Evolutionary conservation across 2,329 filamentous ascomycete genomes (phyloP).

Genomic region (Xylariales sp.): DNA sequence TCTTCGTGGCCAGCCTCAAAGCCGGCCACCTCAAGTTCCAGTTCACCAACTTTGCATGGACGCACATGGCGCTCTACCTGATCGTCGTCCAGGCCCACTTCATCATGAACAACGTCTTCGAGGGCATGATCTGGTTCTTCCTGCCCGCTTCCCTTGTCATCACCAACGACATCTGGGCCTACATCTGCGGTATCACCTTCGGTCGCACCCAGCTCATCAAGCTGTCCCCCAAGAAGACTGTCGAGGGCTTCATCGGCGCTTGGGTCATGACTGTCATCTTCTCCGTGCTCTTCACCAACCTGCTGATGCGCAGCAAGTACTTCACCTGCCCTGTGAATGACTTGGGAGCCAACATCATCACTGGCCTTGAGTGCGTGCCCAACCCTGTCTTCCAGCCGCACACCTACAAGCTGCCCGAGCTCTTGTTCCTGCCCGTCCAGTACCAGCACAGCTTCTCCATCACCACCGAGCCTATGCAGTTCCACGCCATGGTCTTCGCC

Average conservation of each 20-base stretch:
- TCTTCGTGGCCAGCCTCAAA: conserved; percentile 92
- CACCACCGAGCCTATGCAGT: conserved; percentile 81
- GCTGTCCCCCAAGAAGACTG: conserved; percentile 97
- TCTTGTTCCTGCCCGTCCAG: conserved; percentile 50
- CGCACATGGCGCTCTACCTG: conserved; percentile 96
- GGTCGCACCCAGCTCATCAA: conserved; percentile 96
- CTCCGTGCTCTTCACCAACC: conserved; percentile 73
- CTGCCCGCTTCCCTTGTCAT: conserved; percentile 91
- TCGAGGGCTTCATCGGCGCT: conserved; percentile 93
- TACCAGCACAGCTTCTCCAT: conserved; percentile 46
- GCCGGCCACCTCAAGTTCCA: conserved; percentile 97
- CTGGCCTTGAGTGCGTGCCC: conserved; percentile 80
- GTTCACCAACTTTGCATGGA: conserved; percentile 99
- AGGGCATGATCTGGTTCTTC: conserved; percentile 99
- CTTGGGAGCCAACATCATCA: conserved; percentile 88
- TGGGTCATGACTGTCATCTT: conserved; percentile 94
- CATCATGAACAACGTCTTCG: conserved; percentile 99
- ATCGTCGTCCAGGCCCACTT: conserved; percentile 98
- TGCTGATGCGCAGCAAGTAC: conserved; percentile 88
- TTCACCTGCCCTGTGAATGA: conserved; percentile 98
- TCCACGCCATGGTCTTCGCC: conserved; percentile 85
- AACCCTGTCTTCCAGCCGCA: conserved; percentile 86
- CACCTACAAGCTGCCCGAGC: conserved; percentile 45
- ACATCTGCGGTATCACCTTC: conserved; percentile 95
- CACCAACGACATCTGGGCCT: conserved; percentile 98